These are phyloP conservation scores for Pterocarpus santalinus DNA, from an alignment of 306 rosid species.

Conservation along the genomic window DNA sequence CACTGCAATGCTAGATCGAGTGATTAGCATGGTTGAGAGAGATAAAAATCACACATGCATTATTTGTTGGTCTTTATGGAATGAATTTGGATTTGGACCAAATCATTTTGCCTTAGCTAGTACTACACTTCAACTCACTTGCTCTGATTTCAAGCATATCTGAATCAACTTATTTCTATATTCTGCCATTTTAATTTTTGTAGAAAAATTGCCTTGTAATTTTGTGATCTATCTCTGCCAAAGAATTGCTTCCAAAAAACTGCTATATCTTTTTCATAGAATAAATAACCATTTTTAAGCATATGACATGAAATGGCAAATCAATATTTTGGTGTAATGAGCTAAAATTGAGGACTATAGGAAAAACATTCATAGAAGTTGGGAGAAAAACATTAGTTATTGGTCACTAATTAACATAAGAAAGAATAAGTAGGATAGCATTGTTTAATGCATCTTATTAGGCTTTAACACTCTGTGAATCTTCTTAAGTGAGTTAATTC, in stretches of 20 bases:
- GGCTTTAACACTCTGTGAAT: not conserved
- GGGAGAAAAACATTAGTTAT: not conserved
- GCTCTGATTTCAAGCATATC: slow-evolving; percentile 25
- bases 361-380: not conserved
- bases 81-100: slow-evolving; percentile 94
- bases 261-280: not conserved
- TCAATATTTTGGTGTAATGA: not conserved
- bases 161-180: slow-evolving; percentile 5
- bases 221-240: slow-evolving; percentile 5
- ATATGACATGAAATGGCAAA: not conserved
- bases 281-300: not conserved
- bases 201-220: not conserved
- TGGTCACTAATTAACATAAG: not conserved
- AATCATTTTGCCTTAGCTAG: slow-evolving; percentile 95
- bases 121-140: slow-evolving; percentile 40
- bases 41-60: slow-evolving; percentile 96
- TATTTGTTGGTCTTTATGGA: slow-evolving; percentile 90
- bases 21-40: slow-evolving; percentile 97
- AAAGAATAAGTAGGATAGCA: not conserved
- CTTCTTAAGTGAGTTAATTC: slow-evolving; percentile 24
- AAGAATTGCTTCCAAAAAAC: slow-evolving; percentile 21
- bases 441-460: not conserved
- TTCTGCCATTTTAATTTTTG: slow-evolving; percentile 6
- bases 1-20: slow-evolving; percentile 94
- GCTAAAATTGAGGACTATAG: not conserved